Evolutionary conservation across 805 yeast species (phyloP).

Genomic region (Cyberlindnera mississippiensis): DNA sequence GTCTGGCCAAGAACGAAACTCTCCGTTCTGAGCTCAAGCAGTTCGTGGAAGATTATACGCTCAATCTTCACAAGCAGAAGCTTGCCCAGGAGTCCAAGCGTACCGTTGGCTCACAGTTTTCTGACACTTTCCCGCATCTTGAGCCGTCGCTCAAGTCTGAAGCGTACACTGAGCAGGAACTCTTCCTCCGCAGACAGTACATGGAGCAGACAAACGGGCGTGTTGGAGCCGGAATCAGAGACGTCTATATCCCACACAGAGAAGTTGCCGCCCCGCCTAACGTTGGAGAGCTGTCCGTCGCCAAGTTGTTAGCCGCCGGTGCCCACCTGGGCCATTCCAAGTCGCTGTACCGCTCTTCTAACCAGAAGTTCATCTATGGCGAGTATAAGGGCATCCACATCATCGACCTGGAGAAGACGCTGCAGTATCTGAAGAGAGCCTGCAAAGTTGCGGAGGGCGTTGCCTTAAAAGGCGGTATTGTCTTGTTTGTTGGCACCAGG

Average conservation of each 20-base stretch:
- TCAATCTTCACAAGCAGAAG: constrained; percentile 17
- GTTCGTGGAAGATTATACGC: constrained; percentile 23
- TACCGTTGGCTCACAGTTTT: constrained; percentile 14
- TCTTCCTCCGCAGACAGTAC: constrained; percentile 67
- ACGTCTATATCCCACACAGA: constrained; percentile 66
- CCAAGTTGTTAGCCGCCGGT: constrained; percentile 82
- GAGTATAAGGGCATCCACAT: constrained; percentile 87
- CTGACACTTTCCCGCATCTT: constrained; percentile 51
- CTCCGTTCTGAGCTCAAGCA: constrained; percentile 19
- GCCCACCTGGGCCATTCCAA: constrained; percentile 94
- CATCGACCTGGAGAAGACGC: constrained; percentile 84
- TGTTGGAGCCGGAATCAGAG: constrained; percentile 59
- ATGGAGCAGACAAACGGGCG: constrained; percentile 51
- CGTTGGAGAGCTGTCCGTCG: constrained; percentile 55
- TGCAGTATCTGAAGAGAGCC: constrained; percentile 72
- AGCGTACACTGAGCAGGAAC: constrained; percentile 75
- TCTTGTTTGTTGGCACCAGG: constrained; percentile 81
- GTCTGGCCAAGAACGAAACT: constrained; percentile 18
- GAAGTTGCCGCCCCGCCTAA: constrained; percentile 58
- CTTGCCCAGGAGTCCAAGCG: constrained; percentile 11
- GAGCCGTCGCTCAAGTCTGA: constrained; percentile 55
- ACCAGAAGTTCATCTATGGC: constrained; percentile 85
- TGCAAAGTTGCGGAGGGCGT: constrained; percentile 81
- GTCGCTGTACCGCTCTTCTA: constrained; percentile 69
- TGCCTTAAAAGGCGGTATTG: constrained; percentile 78